These are phyloP conservation scores for Cyclotella baltica DNA, from an alignment of 108 stramenopile genomes.

Conservation along the genomic window DNA sequence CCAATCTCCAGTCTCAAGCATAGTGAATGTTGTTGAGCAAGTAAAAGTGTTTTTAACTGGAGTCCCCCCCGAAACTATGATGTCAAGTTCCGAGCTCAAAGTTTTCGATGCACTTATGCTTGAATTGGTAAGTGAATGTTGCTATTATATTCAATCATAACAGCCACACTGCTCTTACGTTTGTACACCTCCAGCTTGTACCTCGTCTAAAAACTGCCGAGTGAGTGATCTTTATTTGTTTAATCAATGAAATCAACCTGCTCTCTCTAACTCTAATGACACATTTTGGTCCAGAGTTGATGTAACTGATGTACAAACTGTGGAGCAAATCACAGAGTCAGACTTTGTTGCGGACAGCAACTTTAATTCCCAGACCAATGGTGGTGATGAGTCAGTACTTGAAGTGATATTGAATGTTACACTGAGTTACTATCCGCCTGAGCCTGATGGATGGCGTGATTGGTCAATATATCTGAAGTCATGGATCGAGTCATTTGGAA, in stretches of 20 bases:
- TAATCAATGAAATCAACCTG: not conserved
- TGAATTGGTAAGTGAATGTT: conserved; percentile 24
- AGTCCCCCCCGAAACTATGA: conserved; percentile 33
- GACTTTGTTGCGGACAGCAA: conserved; percentile 23
- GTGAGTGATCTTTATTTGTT: not conserved
- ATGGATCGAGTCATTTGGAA: conserved; percentile 55
- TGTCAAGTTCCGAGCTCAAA: conserved; percentile 40
- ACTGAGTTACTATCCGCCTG: conserved; percentile 37
- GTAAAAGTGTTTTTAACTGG: conserved; percentile 49
- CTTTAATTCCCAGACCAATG: conserved; percentile 23
- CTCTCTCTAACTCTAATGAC: not conserved
- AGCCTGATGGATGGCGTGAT: conserved; percentile 46
- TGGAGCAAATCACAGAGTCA: conserved; percentile 33
- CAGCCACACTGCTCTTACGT: too few species aligned
- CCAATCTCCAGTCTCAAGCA: conserved; percentile 12
- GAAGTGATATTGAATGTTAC: conserved; percentile 48
- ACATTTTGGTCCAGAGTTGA: not conserved
- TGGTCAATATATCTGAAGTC: conserved; percentile 54
- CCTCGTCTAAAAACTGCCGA: conserved; percentile 35
- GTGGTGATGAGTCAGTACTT: conserved; percentile 29
- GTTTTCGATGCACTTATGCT: conserved; percentile 43
- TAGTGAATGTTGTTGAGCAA: conserved; percentile 22
- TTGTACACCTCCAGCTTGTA: too few species aligned
- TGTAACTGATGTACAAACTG: conserved; percentile 22
- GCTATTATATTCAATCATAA: not conserved